Evolutionary conservation across 139 green algal genomes (phyloP).

Genomic region (Astrephomene gubernaculifera): DNA sequence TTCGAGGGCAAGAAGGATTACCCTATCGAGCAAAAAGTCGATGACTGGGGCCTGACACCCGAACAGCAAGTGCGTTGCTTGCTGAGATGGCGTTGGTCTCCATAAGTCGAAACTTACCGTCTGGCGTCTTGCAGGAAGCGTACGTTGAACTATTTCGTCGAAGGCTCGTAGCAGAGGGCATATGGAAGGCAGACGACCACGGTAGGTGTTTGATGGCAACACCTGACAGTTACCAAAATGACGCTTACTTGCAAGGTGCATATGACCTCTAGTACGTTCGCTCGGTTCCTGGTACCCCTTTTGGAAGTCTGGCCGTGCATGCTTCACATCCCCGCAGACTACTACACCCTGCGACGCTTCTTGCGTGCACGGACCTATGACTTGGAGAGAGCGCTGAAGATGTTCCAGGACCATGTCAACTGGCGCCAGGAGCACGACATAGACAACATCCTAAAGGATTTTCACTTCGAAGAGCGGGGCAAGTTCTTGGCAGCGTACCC

Average conservation of each 20-base stretch:
- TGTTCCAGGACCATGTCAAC: conserved; percentile 60
- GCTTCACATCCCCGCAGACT: conserved; percentile 11
- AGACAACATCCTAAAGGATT: conserved; percentile 84
- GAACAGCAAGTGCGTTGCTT: conserved; percentile 51
- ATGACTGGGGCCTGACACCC: conserved; percentile 62
- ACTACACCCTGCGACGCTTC: conserved; percentile 15
- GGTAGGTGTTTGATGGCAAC: too few relatives aligned
- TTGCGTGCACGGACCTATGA: conserved; percentile 32
- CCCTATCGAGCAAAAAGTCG: conserved; percentile 40
- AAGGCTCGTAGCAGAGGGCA: background rate
- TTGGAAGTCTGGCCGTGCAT: too few relatives aligned
- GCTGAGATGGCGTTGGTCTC: too few relatives aligned
- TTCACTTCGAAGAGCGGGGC: conserved; percentile 90
- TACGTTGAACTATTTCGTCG: conserved; percentile 58
- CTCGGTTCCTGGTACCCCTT: too few relatives aligned
- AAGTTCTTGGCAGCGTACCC: conserved; percentile 92
- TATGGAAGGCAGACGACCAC: conserved; percentile 45
- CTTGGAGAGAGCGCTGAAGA: conserved; percentile 42
- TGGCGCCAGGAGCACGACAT: conserved; percentile 73
- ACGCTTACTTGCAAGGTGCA: too few relatives aligned
- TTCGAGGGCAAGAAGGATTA: conserved; percentile 61
- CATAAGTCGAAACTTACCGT: background rate
- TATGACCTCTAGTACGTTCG: too few relatives aligned
- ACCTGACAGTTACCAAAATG: too few relatives aligned
- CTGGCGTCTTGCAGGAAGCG: conserved; percentile 41